Evolutionary conservation across 805 yeast genomes (phyloP), one percentile per base, ranked within the genome.

Genomic region (Millerozyma miso): DNA sequence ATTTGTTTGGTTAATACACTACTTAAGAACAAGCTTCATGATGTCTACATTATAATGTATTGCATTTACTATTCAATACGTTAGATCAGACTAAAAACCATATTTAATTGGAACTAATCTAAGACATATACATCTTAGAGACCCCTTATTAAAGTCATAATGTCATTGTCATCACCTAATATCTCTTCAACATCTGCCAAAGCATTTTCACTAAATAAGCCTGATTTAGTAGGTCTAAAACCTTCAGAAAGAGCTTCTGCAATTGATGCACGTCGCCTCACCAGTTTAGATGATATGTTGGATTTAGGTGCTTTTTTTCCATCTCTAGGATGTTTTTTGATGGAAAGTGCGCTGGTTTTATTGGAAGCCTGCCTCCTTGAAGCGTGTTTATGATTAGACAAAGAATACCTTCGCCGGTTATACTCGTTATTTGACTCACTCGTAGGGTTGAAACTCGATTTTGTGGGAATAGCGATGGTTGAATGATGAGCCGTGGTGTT

Each of bases 221-320:
- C 95, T 48, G 80, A 78, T 53, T 79, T 84, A 0, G 95, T 86
- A 15, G 83, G 80, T 48, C 91, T 69, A 51, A 80, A 67, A 8
- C 90, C 90, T 57, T 85, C 91, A 7, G 80, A 77, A 6, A 82
- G 83, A 3, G 93, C 90, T 52, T 85, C 93, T 1, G 73, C 84
- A 41, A 80, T 74, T 44, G 87, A 81, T 38, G 83, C 83, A 52
- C 86, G 70, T 58, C 89, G 74, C 53, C 80, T 60, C 38, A 56
- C 62, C 58, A 50, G 63, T 48, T 64, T 68, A 4, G 69, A 54
- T 2, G 60, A 52, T n/a, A 52, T 40, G 5, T 35, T 18, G 15
- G 41, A 31, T 4, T 23, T 14, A 20, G 42, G 18, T n/a, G 41
- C 35, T 4, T 23, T 36, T 18, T 47, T 31, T 1, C 45, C 35